A percentile compares a stretch with the other conserved stretches of the same genome.
Evolutionary conservation across 345 rosid genomes (phyloP).

Genomic region (Linum trigynum): DNA sequence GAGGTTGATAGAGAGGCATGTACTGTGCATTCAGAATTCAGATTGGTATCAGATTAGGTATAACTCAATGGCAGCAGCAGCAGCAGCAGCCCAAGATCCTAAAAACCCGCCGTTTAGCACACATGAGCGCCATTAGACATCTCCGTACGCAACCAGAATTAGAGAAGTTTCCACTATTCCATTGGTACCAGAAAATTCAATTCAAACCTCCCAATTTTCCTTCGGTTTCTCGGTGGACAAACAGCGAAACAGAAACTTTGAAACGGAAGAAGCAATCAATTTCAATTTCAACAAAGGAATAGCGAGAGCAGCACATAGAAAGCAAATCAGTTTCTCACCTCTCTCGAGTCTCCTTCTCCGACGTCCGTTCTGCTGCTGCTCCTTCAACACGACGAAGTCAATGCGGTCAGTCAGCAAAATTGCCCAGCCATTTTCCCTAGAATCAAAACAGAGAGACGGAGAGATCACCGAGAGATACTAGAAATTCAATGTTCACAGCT

Average conservation of each 20-base stretch:
- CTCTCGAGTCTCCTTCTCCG: too few relatives aligned
- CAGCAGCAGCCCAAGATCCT: slow-evolving; percentile 45
- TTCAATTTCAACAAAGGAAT: background rate
- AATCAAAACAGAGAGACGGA: too few relatives aligned
- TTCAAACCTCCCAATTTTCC: background rate
- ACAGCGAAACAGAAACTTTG: background rate
- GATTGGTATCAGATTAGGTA: too few relatives aligned
- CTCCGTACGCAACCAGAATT: background rate
- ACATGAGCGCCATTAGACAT: slow-evolving; percentile 36
- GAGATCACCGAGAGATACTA: too few relatives aligned
- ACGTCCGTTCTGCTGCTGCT: too few relatives aligned
- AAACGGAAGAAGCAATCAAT: background rate
- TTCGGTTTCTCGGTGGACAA: slow-evolving; percentile 21
- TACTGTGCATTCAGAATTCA: slow-evolving; percentile 12
- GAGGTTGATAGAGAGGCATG: background rate
- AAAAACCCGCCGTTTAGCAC: slow-evolving; percentile 35
- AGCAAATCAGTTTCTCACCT: too few relatives aligned
- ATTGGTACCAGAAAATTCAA: background rate
- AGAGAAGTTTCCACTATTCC: background rate
- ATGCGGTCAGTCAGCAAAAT: too few relatives aligned
- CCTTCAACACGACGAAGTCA: too few relatives aligned
- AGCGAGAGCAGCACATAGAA: background rate
- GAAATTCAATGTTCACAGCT: too few relatives aligned
- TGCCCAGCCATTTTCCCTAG: too few relatives aligned
- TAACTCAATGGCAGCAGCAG: background rate